Percentiles rank a stretch among this genome's conserved stretches.
These are phyloP conservation scores for Protomyces pachydermus DNA, from an alignment of 1,139 yeast genomes.

Conservation along the genomic window DNA sequence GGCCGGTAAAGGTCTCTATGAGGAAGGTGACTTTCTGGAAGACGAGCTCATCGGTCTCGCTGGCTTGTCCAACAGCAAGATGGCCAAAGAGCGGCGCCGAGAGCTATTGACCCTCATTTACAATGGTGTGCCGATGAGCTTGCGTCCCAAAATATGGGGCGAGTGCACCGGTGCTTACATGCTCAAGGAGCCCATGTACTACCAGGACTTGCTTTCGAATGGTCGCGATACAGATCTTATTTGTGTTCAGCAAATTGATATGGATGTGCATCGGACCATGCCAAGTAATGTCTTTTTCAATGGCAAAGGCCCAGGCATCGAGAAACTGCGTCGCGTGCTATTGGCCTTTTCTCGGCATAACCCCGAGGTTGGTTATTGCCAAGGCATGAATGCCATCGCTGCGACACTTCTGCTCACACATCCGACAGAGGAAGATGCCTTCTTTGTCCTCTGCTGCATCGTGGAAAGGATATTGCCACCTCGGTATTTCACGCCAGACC, in stretches of 20 bases:
- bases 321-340: conserved; percentile 48
- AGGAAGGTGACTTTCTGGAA: conserved; percentile 33
- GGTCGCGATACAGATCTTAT: conserved; percentile 36
- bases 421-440: conserved; percentile 53
- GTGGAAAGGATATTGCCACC: conserved; percentile 52
- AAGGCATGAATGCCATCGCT: conserved; percentile 58
- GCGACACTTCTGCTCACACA: conserved; percentile 50
- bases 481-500: conserved; percentile 46
- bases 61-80: conserved; percentile 27
- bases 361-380: conserved; percentile 54
- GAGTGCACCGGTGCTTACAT: conserved; percentile 53
- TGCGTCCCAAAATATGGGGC: conserved; percentile 51
- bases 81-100: conserved; percentile 36
- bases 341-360: conserved; percentile 52
- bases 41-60: conserved; percentile 44
- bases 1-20: conserved; percentile 17
- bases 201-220: conserved; percentile 39
- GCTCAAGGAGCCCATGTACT: conserved; percentile 50
- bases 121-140: conserved; percentile 49
- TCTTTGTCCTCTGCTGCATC: conserved; percentile 53
- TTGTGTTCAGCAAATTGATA: conserved; percentile 50
- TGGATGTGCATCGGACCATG: conserved; percentile 55
- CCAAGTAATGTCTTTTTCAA: conserved; percentile 54
- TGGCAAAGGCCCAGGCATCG: conserved; percentile 54
- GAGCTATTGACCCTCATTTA: conserved; percentile 44